Base-by-base conservation (phyloP, 2,329 filamentous ascomycete species). In the Nectriaceae sp. region DNA sequence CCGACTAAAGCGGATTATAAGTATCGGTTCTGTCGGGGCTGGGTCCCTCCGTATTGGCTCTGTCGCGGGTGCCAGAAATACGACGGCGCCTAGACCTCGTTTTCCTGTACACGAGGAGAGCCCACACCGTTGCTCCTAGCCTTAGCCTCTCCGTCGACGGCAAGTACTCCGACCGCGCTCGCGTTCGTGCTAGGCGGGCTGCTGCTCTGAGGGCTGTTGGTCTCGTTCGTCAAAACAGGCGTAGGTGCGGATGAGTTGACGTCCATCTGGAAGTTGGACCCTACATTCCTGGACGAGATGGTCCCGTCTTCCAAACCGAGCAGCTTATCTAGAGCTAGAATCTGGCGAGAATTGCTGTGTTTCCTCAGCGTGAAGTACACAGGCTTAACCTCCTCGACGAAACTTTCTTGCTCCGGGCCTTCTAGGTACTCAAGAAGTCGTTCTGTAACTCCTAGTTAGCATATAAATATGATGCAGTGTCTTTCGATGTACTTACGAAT, bases 401-500 rank as follows among this genome's bases (percentile, higher is more conserved):
- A 79, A 4, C 72, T 65, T 22, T 79, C 75, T 33, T 77, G 76
- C 55, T 90, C 85, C 0, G 70, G 68, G 3, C 80, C 84, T 35
- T 84, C 74, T 3, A 90, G 74, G 55, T 80, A 73, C 6, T 73
- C 76, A 26, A 96, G 75, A 4, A 97, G 78, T 73, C 92, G 96
- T 73, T 97, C 90, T 95, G 65, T 24, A 3, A 10, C 8, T 38
- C 20, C 15, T n/a, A 15, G 49, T 63, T 51, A 63, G 57, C 37
- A 29, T 20, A 16, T n/a, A 24, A 4, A 39, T 20, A 18, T 20
- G 21, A 39, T 8, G 29, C 18, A 36, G 15, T 11, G n/a, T 19
- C n/a, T 18, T 11, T 41, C 37, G 11, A 19, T n/a, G 21, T 84
- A 69, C 90, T 84, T 83, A 96, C 91, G 93, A 53, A 97, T 88